These are phyloP conservation scores for Pestalotiopsis sp. DNA, from an alignment of 2,329 filamentous ascomycete species.

Conservation along the genomic window DNA sequence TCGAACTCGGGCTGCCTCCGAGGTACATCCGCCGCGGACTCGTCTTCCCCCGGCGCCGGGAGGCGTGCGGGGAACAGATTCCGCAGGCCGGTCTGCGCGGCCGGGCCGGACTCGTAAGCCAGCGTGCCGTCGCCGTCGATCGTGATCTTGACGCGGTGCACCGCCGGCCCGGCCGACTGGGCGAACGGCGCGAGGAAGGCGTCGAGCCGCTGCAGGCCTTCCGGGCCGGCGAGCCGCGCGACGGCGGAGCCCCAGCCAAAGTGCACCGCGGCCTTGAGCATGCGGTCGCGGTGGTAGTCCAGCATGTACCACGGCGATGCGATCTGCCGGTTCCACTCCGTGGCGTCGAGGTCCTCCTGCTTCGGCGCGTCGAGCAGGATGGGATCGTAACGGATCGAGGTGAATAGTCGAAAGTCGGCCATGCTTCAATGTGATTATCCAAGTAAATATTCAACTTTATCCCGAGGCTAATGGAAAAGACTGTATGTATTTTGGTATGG, in stretches of 20 bases:
- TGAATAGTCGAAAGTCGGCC: constrained; percentile 64
- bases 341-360: constrained; percentile 36
- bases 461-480: too few species aligned
- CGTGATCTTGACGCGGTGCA: constrained; percentile 57
- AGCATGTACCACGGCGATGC: constrained; percentile 78
- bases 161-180: constrained; percentile 29
- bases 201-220: constrained; percentile 47
- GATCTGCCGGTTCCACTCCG: constrained; percentile 55
- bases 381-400: constrained; percentile 73
- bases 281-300: constrained; percentile 74
- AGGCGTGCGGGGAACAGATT: constrained; percentile 62
- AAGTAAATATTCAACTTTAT: background rate
- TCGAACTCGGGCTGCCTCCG: constrained; percentile 38
- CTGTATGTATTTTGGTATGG: too few species aligned
- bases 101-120: constrained; percentile 39
- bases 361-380: constrained; percentile 47
- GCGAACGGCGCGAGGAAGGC: constrained; percentile 35
- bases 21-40: constrained; percentile 14
- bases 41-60: constrained; percentile 40
- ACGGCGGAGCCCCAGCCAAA: constrained; percentile 57
- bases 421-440: constrained; percentile 25
- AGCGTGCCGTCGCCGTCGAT: constrained; percentile 53
- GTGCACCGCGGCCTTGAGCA: constrained; percentile 64
- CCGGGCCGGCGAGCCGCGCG: constrained; percentile 44
- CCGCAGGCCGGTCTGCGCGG: constrained; percentile 19